Base-by-base conservation (phyloP, 176 grass and related monocot genomes). In the Bromus sterilis region DNA sequence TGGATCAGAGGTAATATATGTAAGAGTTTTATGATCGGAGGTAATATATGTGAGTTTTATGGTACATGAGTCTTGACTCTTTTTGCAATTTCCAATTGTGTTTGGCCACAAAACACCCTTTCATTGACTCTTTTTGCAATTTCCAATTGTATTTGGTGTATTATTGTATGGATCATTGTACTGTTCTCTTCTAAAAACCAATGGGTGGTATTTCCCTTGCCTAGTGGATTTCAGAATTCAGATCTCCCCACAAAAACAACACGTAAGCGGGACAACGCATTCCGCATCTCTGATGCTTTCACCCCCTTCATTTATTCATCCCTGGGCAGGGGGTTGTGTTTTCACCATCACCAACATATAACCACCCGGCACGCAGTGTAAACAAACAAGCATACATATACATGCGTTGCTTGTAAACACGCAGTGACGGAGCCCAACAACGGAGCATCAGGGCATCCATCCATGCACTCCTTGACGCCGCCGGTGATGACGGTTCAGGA, bases 241-340 rank as follows among this genome's bases (percentile, higher is more conserved):
- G 35, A 68, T 40, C 39, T 68, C 0, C 21, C 10, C 8, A 14
- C 9, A 13, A 37, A 6, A 71, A 78, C 7, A 63, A 0, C 20
- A 32, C 0, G 15, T 9, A 55, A 71, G 43, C 28, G 15, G 9
- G 32, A 28, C 33, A 79, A 18, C 48, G 46, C 44, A 74, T 46
- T 66, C 43, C 14, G 2, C 80, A 71, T 51, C 61, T 36, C 51
- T n/a, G 18, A 66, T 74, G 29, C 34, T 24, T 10, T 31, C 10
- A 14, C 2, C 13, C 76, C 46, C 11, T 41, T 33, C 72, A 20
- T 80, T 67, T n/a, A 86, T 87, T 82, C 66, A 80, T 89, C 84
- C 9, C 11, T 65, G 65, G 21, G 44, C 4, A 43, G 6, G 37
- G 37, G 48, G 39, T 77, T 80, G 31, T 10, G 75, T 44, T 76